phyloP scores from a whole-genome alignment of 768 basidiomycete species.

The Lactifluus piperatus region DNA sequence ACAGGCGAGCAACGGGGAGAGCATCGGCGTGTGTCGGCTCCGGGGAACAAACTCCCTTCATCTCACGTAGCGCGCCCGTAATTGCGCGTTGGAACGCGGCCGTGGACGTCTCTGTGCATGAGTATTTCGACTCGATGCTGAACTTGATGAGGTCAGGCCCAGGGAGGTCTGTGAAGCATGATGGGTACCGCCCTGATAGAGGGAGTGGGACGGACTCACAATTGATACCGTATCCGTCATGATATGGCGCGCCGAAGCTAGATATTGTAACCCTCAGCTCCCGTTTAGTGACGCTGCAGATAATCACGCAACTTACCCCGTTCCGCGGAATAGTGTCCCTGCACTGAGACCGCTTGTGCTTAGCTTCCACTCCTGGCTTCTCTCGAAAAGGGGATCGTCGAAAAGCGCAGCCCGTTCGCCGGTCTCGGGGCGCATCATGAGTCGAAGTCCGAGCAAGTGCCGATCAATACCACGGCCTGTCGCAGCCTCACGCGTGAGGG shows the following conservation, averaged over 20 bases:
- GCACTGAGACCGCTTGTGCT: constrained; percentile 87
- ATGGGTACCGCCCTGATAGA: not conserved
- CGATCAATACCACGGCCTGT: constrained; percentile 82
- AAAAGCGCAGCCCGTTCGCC: constrained; percentile 58
- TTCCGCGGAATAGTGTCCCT: constrained; percentile 79
- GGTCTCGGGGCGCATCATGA: constrained; percentile 46
- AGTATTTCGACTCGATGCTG: constrained; percentile 86
- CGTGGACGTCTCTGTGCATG: constrained; percentile 63
- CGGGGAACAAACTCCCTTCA: constrained; percentile 34
- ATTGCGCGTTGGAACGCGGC: constrained; percentile 53
- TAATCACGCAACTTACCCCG: constrained; percentile 45
- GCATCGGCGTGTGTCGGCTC: constrained; percentile 6
- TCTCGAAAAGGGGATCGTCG: constrained; percentile 65
- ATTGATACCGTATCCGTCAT: constrained; percentile 90
- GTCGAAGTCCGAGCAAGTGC: constrained; percentile 78
- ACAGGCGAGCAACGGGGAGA: constrained; percentile 6
- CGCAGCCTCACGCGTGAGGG: constrained; percentile 67
- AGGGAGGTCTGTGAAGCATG: constrained; percentile 53
- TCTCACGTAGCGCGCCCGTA: constrained; percentile 54
- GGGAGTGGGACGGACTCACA: constrained; percentile 43
- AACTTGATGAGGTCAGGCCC: constrained; percentile 77
- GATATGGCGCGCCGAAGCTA: constrained; percentile 72
- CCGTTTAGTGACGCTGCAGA: not conserved
- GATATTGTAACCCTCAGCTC: not conserved
- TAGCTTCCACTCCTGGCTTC: constrained; percentile 77